Conservation (phyloP, 2,329 filamentous ascomycete genomes). For the Colletotrichum cereale region DNA sequence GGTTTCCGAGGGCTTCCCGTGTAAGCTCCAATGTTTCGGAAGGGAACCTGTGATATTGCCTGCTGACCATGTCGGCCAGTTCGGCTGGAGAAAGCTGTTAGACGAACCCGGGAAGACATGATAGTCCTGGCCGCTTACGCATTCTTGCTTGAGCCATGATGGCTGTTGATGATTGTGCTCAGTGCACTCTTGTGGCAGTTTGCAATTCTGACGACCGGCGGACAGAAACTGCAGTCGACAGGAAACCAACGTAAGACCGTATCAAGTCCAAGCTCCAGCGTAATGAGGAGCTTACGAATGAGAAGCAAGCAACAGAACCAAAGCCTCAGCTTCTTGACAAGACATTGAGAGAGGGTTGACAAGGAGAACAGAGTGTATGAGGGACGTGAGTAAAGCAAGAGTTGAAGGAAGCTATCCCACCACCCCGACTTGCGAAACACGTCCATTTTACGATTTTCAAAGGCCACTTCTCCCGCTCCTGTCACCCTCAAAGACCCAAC, state of each 20-base stretch:
- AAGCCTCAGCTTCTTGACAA: conserved; percentile 3
- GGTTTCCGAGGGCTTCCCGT: conserved; percentile 7
- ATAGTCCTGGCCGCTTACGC: background rate
- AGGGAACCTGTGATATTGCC: conserved; percentile 29
- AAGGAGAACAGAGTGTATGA: conserved; percentile 2
- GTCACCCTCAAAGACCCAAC: background rate
- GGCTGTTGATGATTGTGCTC: background rate
- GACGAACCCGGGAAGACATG: background rate
- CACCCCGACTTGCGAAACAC: conserved; percentile 27
- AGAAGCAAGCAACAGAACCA: conserved; percentile 1
- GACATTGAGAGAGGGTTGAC: conserved; percentile 11
- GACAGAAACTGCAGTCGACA: background rate
- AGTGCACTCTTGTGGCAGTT: background rate
- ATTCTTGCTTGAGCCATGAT: conserved; percentile 36
- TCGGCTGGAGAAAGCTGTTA: conserved; percentile 28
- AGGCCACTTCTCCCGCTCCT: background rate
- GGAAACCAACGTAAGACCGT: background rate
- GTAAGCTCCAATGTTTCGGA: conserved; percentile 24
- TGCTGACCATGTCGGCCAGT: conserved; percentile 22
- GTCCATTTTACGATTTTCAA: conserved; percentile 30
- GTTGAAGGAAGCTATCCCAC: conserved; percentile 4
- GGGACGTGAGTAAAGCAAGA: conserved; percentile 7
- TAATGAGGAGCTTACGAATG: background rate
- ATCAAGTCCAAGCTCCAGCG: background rate
- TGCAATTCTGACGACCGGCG: background rate